Base-by-base conservation (phyloP, 1,284 basidiomycete genomes). In the Sporisorium iseilematis-ciliati region DNA sequence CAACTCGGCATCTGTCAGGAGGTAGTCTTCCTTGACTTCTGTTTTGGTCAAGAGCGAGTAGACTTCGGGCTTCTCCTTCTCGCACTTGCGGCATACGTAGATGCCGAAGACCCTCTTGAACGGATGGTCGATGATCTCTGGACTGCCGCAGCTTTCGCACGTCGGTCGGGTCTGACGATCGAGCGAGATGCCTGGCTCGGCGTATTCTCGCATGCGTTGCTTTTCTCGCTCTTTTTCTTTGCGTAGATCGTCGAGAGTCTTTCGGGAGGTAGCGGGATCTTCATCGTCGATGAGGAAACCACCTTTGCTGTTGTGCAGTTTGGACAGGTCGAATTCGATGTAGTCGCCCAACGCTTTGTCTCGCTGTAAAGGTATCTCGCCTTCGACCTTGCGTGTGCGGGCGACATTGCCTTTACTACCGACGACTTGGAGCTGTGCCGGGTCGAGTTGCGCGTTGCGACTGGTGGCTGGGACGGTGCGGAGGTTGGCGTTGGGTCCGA, bases 41-140 rank as follows among this genome's bases (percentile, higher is more conserved):
- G 97, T 98, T 88, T 99, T 99, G 1, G 97, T 99, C 56, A 99
- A 87, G 2, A 99, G 88, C 85, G 93, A 94, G 85, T 97, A 99
- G 85, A 91, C 91, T 82, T 98, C 95, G 8, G 83, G 79, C 25
- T 79, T 65, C 31, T 94, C 93, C 56, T 90, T 89, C 75, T 92
- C 91, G 87, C 95, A 98, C 75, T 89, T 90, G 75, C 92, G 91
- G 87, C 96, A 99, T 2, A 99, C 93, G 20, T 90, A 83, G 83
- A 93, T 91, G 51, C 79, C 77, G 55, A 84, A 84, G 16, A 82
- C 77, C 7, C 72, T 61, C 46, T 73, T 61, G 45, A 82, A 80
- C 3, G 79, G 76, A 20, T 83, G 69, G 35, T 79, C 78, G 50
- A 80, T 29, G 40, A 84, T 69, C 51, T 84, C 83, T 6, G 75